Evolutionary conservation across 23 red algal genomes (phyloP), one percentile per base, ranked within the genome.

Genomic region (Agarophyton chilense): DNA sequence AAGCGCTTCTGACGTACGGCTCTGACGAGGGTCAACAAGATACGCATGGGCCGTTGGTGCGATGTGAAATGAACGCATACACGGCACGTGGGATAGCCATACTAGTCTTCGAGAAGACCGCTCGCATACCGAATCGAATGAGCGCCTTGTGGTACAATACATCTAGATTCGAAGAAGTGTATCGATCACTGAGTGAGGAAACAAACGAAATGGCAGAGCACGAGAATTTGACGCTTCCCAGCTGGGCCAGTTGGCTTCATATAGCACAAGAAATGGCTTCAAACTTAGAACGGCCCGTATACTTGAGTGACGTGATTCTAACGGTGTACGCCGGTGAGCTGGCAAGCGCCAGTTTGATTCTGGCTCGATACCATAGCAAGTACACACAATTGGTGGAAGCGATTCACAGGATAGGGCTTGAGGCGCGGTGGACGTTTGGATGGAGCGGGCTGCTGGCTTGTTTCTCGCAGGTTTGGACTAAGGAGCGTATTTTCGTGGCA

Each of bases 361-460:
- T 81, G 8, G 39, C 38, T 47, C 53, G 49, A 1, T 81, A 58
- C 34, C 13, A 13, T 14, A 21, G 24, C n/a, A 62, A 36, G 51
- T 81, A 81, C 10, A 44, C 26, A 14, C 24, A 62, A 36, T 32
- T 88, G 45, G 83, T 88, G 32, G 66, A 88, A 35, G n/a, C 52
- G 34, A 88, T 77, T 13, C 33, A 88, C 39, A 36, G 52, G 10
- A 68, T 44, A 1, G 82, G 64, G 4, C 63, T 49, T 25, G 38
- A 71, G 13, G 64, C 82, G 28, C 34, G 82, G n/a, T 75, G 82
- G 82, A 87, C 82, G 32, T 87, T 87, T 73, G 82, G 82, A 31
- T 46, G 31, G 82, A 68, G 56, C 46, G 82, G 82, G 22, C 54
- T 84, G 57, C 22, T 84, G 31, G 63, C 63, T 21, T 73, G 82